phyloP scores from a whole-genome alignment of 495 filamentous ascomycete species.

The Daldinia bambusicola region DNA sequence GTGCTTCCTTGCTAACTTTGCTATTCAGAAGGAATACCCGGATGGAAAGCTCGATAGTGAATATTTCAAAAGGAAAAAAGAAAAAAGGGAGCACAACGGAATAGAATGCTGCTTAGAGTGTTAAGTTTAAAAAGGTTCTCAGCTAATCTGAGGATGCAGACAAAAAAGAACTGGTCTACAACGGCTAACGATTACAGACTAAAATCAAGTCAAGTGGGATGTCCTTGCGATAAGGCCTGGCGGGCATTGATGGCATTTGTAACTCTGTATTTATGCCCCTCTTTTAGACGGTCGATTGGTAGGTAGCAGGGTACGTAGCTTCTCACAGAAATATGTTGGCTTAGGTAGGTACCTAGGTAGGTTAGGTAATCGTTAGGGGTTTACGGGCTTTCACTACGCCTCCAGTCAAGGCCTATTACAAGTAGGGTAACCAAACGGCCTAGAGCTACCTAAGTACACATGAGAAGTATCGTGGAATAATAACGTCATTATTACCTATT shows the following conservation, averaged over 20 bases:
- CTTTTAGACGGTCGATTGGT: no score
- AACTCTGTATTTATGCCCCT: slow-evolving; percentile 14
- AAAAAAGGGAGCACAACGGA: neutral
- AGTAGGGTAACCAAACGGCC: no score
- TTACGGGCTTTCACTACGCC: no score
- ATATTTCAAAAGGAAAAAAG: neutral
- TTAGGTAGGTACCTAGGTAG: no score
- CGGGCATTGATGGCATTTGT: neutral
- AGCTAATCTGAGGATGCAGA: neutral
- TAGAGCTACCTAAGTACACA: no score
- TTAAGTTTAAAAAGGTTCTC: neutral
- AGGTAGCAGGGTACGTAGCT: neutral
- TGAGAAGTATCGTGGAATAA: no score
- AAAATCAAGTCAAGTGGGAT: slow-evolving; percentile 10
- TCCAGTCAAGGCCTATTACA: no score
- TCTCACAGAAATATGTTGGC: no score
- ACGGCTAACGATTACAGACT: no score
- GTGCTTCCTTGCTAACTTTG: neutral
- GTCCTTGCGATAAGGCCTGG: slow-evolving; percentile 16
- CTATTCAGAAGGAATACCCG: neutral
- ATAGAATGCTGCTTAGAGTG: neutral
- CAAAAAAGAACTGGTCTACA: neutral
- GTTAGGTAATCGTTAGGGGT: no score
- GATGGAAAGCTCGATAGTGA: neutral
- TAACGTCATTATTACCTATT: no score